A percentile compares a stretch with the other conserved stretches of the same genome.
phyloP scores from a whole-genome alignment of 495 filamentous ascomycete species.

The Penicillium canariense region DNA sequence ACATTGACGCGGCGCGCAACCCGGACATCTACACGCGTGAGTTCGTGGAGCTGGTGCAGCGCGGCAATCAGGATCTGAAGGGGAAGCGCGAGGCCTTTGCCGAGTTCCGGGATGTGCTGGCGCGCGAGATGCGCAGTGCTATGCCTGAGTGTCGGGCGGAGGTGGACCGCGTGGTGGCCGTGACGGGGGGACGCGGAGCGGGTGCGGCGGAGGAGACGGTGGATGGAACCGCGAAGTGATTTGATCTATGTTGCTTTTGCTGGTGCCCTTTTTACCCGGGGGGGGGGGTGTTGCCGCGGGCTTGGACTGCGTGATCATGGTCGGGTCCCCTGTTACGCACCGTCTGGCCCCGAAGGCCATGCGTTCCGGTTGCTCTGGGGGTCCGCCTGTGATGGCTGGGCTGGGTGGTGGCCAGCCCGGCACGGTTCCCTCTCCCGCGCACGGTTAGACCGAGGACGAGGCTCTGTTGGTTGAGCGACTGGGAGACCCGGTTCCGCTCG shows the following conservation, averaged over 20 bases:
- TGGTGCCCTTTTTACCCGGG: background rate
- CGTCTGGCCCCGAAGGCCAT: background rate
- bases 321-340: background rate
- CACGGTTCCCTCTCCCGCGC: background rate
- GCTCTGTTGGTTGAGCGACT: background rate
- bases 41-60: conserved; percentile 87
- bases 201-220: background rate
- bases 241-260: background rate
- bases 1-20: conserved; percentile 91
- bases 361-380: background rate
- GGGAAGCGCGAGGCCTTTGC: conserved; percentile 82
- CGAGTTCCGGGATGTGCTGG: conserved; percentile 77
- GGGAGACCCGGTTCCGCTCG: background rate
- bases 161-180: conserved; percentile 59
- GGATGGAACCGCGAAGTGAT: background rate
- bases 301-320: background rate
- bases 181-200: conserved; percentile 28
- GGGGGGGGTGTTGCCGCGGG: background rate
- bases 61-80: conserved; percentile 78
- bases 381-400: background rate
- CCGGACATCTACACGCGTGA: conserved; percentile 98
- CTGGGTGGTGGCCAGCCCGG: background rate
- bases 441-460: background rate
- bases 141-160: conserved; percentile 76
- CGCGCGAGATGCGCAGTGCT: conserved; percentile 69